A percentile compares a stretch with the other conserved stretches of the same genome.
phyloP scores from a whole-genome alignment of 2,329 filamentous ascomycete species.

The Xylaria sp. region DNA sequence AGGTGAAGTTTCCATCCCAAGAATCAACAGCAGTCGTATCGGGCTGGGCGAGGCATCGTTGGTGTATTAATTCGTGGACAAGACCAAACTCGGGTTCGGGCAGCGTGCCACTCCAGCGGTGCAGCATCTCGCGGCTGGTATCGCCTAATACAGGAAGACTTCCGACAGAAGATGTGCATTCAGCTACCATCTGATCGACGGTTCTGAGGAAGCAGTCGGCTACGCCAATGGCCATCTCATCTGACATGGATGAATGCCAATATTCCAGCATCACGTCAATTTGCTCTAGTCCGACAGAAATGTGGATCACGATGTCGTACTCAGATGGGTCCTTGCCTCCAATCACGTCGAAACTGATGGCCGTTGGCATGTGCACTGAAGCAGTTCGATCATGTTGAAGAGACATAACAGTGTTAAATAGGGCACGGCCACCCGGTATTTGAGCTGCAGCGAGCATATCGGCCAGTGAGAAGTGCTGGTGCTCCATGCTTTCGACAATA shows the following conservation, averaged over 20 bases:
- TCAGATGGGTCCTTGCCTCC: conserved; percentile 12
- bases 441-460: conserved; percentile 10
- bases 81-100: neutral
- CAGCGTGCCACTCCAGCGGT: conserved; percentile 16
- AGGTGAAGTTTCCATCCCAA: conserved; percentile 38
- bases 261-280: neutral
- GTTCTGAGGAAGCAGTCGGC: neutral
- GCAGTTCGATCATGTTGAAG: conserved; percentile 9
- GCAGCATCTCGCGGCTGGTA: conserved; percentile 11
- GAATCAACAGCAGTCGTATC: conserved; percentile 19
- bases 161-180: neutral
- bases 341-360: neutral
- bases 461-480: conserved; percentile 5
- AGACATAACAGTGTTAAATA: conserved; percentile 31
- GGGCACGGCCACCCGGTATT: conserved; percentile 1
- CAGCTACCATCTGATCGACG: neutral
- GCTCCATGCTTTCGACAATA: conserved; percentile 7
- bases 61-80: conserved; percentile 22
- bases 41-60: conserved; percentile 22
- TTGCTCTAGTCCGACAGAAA: neutral
- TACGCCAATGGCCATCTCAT: neutral
- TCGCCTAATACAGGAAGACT: conserved; percentile 3
- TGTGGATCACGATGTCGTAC: neutral
- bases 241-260: neutral
- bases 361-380: neutral